A percentile compares a stretch with the other conserved stretches of the same genome.
Conservation (phyloP, 768 basidiomycete genomes). For the Collybia sp. region DNA sequence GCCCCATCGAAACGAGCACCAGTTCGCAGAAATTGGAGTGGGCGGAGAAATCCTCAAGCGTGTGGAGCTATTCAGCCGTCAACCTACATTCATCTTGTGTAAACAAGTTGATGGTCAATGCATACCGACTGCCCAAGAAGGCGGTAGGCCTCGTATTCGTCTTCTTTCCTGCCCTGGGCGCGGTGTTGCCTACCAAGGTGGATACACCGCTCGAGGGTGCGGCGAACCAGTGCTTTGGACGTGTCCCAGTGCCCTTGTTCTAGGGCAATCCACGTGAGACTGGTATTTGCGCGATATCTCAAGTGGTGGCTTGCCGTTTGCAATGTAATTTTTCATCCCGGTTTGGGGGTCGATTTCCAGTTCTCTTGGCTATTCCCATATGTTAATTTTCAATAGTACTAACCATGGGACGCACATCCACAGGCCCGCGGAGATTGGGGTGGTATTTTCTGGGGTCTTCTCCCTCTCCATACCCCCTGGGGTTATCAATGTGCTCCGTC, state of each 20-base stretch:
- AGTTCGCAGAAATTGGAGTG: slow-evolving; percentile 93
- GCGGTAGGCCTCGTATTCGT: slow-evolving; percentile 76
- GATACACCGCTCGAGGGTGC: slow-evolving; percentile 75
- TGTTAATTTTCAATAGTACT: neutral
- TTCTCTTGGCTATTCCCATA: slow-evolving; percentile 57
- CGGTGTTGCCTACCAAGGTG: slow-evolving; percentile 67
- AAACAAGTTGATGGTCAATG: slow-evolving; percentile 23
- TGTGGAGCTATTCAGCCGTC: slow-evolving; percentile 51
- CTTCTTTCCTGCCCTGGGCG: slow-evolving; percentile 51
- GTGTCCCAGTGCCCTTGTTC: slow-evolving; percentile 85
- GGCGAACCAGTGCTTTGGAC: slow-evolving; percentile 71
- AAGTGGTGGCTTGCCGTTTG: slow-evolving; percentile 49
- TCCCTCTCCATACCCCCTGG: slow-evolving; percentile 82
- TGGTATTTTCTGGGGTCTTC: slow-evolving; percentile 81
- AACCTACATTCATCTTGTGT: too few species aligned
- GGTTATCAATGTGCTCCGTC: slow-evolving; percentile 91
- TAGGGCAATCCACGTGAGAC: slow-evolving; percentile 12
- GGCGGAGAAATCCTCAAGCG: slow-evolving; percentile 83
- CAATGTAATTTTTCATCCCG: slow-evolving; percentile 96
- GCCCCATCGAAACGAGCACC: slow-evolving; percentile 67
- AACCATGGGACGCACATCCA: slow-evolving; percentile 48
- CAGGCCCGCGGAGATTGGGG: slow-evolving; percentile 72
- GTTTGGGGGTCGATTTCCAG: slow-evolving; percentile 79
- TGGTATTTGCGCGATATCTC: too few species aligned
- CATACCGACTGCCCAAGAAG: slow-evolving; percentile 67